A percentile compares a stretch with the other conserved stretches of the same genome.
Conservation (phyloP, 1,284 basidiomycete genomes). For the Marasmius fiardii region DNA sequence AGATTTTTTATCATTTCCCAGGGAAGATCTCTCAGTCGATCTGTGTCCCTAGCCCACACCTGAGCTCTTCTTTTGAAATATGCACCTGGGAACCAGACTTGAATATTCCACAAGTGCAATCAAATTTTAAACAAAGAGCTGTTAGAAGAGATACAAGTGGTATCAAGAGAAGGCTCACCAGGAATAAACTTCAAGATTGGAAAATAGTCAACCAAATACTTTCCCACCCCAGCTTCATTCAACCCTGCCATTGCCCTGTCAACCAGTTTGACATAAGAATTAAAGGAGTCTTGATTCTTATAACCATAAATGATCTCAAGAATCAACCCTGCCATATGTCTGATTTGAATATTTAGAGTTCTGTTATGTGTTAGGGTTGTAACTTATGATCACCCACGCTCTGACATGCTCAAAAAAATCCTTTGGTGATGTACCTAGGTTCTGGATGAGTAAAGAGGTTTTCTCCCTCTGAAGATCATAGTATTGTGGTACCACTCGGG, state of each 20-base stretch:
- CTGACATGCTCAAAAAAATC: conserved; percentile 23
- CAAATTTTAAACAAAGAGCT: too few species aligned
- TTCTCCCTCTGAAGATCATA: background rate
- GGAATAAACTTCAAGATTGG: conserved; percentile 22
- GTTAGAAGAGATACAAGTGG: background rate
- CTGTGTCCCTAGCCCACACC: background rate
- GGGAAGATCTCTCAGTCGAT: background rate
- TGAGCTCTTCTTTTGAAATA: conserved; percentile 2
- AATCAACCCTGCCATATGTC: conserved; percentile 22
- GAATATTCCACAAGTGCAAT: conserved; percentile 14
- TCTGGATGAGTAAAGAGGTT: conserved; percentile 15
- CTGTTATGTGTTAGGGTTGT: background rate
- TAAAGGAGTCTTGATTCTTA: conserved; percentile 22
- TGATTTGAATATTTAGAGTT: conserved; percentile 5
- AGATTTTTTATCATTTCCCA: background rate
- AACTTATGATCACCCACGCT: conserved; percentile 17
- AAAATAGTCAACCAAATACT: conserved; percentile 25
- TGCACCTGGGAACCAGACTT: conserved; percentile 8
- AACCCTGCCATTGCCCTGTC: conserved; percentile 10
- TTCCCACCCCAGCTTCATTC: conserved; percentile 15
- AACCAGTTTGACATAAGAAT: conserved; percentile 24
- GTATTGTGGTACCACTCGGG: conserved; percentile 10
- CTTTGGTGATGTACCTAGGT: conserved; percentile 19
- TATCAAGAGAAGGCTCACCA: conserved; percentile 8
- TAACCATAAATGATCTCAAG: conserved; percentile 27